Conservation (phyloP, 371 early-diverging fungal species). For the Mycotypha africana region DNA sequence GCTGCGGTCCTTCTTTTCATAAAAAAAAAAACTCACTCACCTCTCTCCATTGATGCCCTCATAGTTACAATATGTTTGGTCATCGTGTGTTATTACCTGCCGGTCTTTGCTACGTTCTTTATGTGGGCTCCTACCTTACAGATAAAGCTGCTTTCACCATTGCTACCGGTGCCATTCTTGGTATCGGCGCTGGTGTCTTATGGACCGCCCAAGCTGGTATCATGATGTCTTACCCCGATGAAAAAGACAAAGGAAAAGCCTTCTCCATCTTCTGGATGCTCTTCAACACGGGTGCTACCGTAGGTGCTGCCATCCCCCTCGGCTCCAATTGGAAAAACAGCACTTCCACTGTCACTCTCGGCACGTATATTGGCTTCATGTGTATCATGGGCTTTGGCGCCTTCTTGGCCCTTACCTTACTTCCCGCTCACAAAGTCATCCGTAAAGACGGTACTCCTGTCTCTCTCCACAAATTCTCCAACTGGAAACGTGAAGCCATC, state of each 20-base stretch:
- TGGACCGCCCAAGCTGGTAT: conserved; percentile 71
- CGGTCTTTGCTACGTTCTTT: conserved; percentile 52
- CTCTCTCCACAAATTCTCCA: conserved; percentile 51
- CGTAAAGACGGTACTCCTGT: conserved; percentile 64
- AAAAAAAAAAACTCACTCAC: not conserved
- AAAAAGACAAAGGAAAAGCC: conserved; percentile 67
- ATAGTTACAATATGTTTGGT: conserved; percentile 52
- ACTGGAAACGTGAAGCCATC: conserved; percentile 44
- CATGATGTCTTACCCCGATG: conserved; percentile 76
- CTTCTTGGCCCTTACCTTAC: conserved; percentile 43
- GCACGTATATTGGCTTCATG: conserved; percentile 66
- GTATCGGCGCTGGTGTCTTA: conserved; percentile 47
- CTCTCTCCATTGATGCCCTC: not conserved
- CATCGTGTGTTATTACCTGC: conserved; percentile 49
- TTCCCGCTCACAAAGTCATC: conserved; percentile 57
- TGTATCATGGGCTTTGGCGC: conserved; percentile 62
- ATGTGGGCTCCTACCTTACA: conserved; percentile 52
- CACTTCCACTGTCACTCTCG: conserved; percentile 26
- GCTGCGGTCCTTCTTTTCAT: too few relatives aligned
- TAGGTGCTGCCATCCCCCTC: conserved; percentile 69
- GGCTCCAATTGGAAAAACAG: conserved; percentile 49
- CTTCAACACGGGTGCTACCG: conserved; percentile 73
- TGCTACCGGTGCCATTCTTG: conserved; percentile 55
- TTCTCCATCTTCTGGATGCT: conserved; percentile 74
- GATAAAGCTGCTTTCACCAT: conserved; percentile 42